These are phyloP conservation scores for Chalciporus piperatus DNA, from an alignment of 768 basidiomycete species.

Conservation along the genomic window DNA sequence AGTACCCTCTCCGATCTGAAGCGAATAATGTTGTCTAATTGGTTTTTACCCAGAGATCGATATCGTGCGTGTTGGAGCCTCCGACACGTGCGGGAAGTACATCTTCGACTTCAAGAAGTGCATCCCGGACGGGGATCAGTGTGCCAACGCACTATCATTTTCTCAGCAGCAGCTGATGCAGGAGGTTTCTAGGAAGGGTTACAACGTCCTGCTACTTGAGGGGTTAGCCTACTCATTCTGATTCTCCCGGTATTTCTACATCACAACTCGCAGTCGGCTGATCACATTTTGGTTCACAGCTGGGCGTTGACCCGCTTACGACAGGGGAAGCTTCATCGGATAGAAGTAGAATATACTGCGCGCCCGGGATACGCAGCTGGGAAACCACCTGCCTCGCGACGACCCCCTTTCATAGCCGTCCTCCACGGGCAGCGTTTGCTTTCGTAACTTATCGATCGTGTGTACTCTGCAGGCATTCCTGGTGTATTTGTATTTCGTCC, in stretches of 20 bases:
- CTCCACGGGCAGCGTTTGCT: slow-evolving; percentile 40
- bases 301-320: slow-evolving; percentile 69
- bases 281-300: slow-evolving; percentile 34
- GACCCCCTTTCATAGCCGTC: slow-evolving; percentile 68
- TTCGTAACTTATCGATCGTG: slow-evolving; percentile 30
- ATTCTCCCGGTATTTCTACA: background rate
- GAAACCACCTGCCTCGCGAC: slow-evolving; percentile 42
- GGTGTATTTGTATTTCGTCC: slow-evolving; percentile 33
- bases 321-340: slow-evolving; percentile 56
- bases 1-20: slow-evolving; percentile 8
- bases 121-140: slow-evolving; percentile 42
- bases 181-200: slow-evolving; percentile 52
- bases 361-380: slow-evolving; percentile 59
- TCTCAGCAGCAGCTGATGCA: slow-evolving; percentile 63
- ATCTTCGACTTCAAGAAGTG: slow-evolving; percentile 55
- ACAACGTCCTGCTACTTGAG: slow-evolving; percentile 64
- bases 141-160: slow-evolving; percentile 54
- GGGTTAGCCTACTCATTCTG: slow-evolving; percentile 43
- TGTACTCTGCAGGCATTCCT: slow-evolving; percentile 19
- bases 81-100: slow-evolving; percentile 58
- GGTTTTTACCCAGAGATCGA: slow-evolving; percentile 48
- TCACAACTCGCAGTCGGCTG: background rate
- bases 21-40: slow-evolving; percentile 5
- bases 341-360: slow-evolving; percentile 68
- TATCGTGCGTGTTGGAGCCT: slow-evolving; percentile 50